phyloP scores from a whole-genome alignment of 1,284 basidiomycete genomes.

The Microbotryum silenes-acaulis region DNA sequence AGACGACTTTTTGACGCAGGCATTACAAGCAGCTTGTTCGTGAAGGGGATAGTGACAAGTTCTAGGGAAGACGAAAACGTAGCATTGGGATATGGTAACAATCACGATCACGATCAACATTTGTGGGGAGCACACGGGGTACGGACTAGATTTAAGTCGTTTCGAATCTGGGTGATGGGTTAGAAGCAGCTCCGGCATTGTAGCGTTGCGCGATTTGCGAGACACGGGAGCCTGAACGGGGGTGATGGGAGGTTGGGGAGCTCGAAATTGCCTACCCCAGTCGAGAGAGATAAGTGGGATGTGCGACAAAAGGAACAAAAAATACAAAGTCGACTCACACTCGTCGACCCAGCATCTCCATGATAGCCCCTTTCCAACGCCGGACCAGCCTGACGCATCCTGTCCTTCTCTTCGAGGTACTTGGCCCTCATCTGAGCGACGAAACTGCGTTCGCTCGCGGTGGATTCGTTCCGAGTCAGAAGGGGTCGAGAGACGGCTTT shows the following conservation, averaged over 20 bases:
- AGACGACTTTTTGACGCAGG: conserved; percentile 7
- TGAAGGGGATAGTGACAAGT: neutral
- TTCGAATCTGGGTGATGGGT: neutral
- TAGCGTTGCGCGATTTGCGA: conserved; percentile 1
- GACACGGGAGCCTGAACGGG: neutral
- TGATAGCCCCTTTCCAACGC: neutral
- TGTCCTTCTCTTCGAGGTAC: neutral
- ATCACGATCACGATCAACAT: neutral
- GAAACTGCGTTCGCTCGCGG: neutral
- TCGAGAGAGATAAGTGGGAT: neutral
- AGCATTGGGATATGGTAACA: neutral
- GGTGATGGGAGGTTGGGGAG: neutral
- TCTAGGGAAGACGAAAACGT: neutral
- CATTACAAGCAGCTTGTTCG: conserved; percentile 2
- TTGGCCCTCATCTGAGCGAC: neutral
- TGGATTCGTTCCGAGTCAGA: neutral
- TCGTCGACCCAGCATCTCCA: too few species aligned
- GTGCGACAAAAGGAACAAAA: neutral
- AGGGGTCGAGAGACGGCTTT: too few species aligned
- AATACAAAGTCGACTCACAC: too few species aligned
- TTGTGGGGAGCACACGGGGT: neutral
- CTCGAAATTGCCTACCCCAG: neutral
- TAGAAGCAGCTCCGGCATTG: neutral
- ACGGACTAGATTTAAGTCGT: neutral
- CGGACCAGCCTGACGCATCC: neutral